Evolutionary conservation across 2,329 filamentous ascomycete species (phyloP).

Genomic region (Colletotrichum kahawae): DNA sequence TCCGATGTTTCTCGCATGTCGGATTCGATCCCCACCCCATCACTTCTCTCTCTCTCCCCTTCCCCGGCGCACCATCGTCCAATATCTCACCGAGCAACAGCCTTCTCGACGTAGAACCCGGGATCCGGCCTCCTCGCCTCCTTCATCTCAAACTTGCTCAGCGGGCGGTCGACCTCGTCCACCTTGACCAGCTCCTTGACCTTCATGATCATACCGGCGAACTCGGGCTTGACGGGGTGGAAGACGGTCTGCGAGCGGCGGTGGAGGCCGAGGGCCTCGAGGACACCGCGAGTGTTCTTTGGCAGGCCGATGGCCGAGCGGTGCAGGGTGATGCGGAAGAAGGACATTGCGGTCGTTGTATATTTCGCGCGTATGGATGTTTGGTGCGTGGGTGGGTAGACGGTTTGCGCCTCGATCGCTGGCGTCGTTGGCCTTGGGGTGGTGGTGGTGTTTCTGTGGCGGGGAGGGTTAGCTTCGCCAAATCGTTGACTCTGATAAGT

Average conservation of each 20-base stretch:
- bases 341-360: conserved; percentile 61
- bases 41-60: neutral
- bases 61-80: neutral
- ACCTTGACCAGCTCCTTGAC: conserved; percentile 92
- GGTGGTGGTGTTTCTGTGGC: neutral
- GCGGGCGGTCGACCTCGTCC: conserved; percentile 71
- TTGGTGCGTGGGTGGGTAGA: neutral
- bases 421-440: neutral
- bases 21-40: neutral
- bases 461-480: neutral
- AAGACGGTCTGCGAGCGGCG: conserved; percentile 88
- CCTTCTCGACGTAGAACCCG: conserved; percentile 81
- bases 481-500: no score
- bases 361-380: no score
- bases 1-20: neutral
- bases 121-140: conserved; percentile 74
- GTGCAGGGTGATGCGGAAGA: conserved; percentile 90
- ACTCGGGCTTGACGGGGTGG: conserved; percentile 79
- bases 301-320: conserved; percentile 91
- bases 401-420: neutral
- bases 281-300: conserved; percentile 76
- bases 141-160: conserved; percentile 73
- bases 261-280: conserved; percentile 83
- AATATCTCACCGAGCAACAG: conserved; percentile 33
- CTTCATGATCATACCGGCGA: conserved; percentile 90